Evolutionary conservation across 2,329 filamentous ascomycete genomes (phyloP).

Genomic region (Monilinia polystroma): DNA sequence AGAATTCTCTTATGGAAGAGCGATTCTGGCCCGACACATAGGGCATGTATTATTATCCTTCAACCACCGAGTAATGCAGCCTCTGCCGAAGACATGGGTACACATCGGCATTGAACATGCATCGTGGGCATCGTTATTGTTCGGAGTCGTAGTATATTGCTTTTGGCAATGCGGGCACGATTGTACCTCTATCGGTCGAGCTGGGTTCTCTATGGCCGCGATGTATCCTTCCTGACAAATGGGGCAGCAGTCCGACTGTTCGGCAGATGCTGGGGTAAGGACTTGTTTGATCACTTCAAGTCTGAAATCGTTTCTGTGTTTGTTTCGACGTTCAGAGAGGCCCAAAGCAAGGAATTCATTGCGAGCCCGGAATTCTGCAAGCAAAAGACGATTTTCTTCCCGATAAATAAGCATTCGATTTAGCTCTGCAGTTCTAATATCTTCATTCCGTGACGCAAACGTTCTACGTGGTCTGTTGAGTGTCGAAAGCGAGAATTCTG

Average conservation of each 20-base stretch:
- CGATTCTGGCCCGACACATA: not conserved
- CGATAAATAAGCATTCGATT: too few relatives aligned
- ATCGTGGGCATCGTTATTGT: not conserved
- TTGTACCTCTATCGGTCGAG: not conserved
- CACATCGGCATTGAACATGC: not conserved
- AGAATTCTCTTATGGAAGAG: not conserved
- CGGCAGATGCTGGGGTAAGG: not conserved
- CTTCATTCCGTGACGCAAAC: too few relatives aligned
- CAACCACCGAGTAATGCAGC: slow-evolving; percentile 5
- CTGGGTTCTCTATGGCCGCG: too few relatives aligned
- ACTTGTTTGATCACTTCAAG: not conserved
- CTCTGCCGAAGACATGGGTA: not conserved
- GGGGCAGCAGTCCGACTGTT: not conserved
- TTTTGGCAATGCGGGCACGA: not conserved
- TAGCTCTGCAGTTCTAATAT: not conserved
- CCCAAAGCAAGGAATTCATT: not conserved
- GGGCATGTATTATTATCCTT: not conserved
- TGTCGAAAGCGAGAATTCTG: not conserved
- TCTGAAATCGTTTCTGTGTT: not conserved
- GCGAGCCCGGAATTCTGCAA: not conserved
- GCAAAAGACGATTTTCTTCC: not conserved
- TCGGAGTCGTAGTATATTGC: not conserved
- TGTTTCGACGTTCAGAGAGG: not conserved
- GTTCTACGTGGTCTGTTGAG: not conserved
- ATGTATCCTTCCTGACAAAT: not conserved